Evolutionary conservation across 2,329 filamentous ascomycete genomes (phyloP), one percentile per base, ranked within the genome.

Genomic region (Ceratocystis diversiconidia): DNA sequence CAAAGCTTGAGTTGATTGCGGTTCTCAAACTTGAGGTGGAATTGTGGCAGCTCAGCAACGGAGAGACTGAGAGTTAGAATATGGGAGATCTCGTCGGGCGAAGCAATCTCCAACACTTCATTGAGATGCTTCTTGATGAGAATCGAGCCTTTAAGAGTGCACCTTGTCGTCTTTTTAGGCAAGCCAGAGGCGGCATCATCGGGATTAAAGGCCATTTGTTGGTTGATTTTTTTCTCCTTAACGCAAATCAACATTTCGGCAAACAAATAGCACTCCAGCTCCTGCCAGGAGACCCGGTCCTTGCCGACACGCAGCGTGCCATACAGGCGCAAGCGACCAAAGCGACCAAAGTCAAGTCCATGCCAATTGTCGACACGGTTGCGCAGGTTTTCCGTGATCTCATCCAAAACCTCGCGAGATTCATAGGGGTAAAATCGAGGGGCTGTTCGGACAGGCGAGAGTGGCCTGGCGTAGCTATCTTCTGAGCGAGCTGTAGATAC

Each of bases 171-270:
- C 73, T 87, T 92, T 65, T 82, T 81, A 25, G 80, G 81, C 0
- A 79, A 73, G 3, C 79, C 78, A 19, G 43, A 44, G 8, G 50
- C 62, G 22, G 62, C 64, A 64, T 84, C 84, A 62, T 85, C 87
- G 82, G 89, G 92, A 69, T 89, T 84, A 5, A 68, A 79, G 8
- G 61, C 68, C 71, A 71, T 64, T 28, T 75, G 73, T 1, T 48
- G 79, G 70, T 79, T 74, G 7, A 80, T 75, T 77, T 92, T 96
- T 82, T 96, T 97, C 76, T 97, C 94, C 76, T 97, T 99, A 68
- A 99, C 91, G 73, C 94, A 99, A 69, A 99, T 99, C 71, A 99
- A 87, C 94, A 99, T 99, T 77, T 99, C 94, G 3, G 88, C 90
- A 73, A 99, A 99, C 36, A 99, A 82, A 74, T 90, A 99, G 75